A percentile compares a stretch with the other conserved stretches of the same genome.
These are phyloP conservation scores for Apiotrichum siamense DNA, from an alignment of 1,284 basidiomycete genomes.

Conservation along the genomic window DNA sequence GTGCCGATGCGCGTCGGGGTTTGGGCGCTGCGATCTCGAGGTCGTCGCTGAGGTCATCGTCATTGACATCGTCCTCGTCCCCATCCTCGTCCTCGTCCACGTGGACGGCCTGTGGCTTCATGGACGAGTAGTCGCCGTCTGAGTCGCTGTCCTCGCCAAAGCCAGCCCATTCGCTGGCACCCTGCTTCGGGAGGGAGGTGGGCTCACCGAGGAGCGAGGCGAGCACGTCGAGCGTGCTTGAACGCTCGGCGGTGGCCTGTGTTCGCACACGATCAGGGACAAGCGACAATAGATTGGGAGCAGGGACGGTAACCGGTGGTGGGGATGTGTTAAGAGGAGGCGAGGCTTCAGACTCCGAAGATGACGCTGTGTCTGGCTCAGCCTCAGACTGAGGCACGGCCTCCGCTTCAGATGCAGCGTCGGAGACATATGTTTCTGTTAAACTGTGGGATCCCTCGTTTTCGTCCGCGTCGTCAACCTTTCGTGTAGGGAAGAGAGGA, in stretches of 20 bases:
- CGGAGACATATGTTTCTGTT: background rate
- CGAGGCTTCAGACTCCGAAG: no score
- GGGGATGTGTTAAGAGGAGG: no score
- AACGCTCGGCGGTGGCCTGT: slow-evolving; percentile 24
- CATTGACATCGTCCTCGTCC: no score
- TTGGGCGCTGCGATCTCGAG: slow-evolving; percentile 16
- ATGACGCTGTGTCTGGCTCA: no score
- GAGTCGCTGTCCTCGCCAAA: slow-evolving; percentile 24
- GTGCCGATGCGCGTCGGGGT: slow-evolving; percentile 8
- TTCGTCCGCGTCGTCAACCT: background rate
- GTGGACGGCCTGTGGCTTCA: slow-evolving; percentile 3
- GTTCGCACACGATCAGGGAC: slow-evolving; percentile 22
- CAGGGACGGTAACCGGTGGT: background rate
- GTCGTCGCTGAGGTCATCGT: no score
- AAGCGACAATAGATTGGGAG: background rate
- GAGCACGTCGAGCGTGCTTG: slow-evolving; percentile 25
- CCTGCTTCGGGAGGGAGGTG: slow-evolving; percentile 2
- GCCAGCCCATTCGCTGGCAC: slow-evolving; percentile 14
- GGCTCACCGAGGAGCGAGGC: slow-evolving; percentile 24
- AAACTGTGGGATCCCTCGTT: no score
- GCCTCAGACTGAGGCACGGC: no score
- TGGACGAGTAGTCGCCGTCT: slow-evolving; percentile 11
- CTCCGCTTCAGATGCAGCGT: background rate
- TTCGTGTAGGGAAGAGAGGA: slow-evolving; percentile 19
- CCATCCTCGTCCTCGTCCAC: slow-evolving; percentile 12